A percentile compares a stretch with the other conserved stretches of the same genome.
Conservation (phyloP, 2,329 filamentous ascomycete genomes). For the Clarireedia paspali region DNA sequence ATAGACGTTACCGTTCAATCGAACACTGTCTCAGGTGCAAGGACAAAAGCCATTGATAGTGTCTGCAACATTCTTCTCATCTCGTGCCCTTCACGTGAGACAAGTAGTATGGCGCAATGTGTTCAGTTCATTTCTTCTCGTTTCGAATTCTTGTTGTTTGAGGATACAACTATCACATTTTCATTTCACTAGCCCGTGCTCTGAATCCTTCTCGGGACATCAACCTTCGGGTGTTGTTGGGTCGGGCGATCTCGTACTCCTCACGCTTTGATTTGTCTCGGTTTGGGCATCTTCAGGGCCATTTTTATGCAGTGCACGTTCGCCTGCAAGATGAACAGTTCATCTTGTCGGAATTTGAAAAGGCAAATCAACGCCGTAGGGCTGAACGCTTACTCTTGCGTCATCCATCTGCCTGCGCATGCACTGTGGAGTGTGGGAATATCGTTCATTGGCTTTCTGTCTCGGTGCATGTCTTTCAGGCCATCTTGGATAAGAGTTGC, state of each 20-base stretch:
- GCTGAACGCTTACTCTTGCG: not conserved
- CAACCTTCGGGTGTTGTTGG: not conserved
- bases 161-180: not conserved
- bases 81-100: not conserved
- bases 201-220: not conserved
- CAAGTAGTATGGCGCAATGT: not conserved
- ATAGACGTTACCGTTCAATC: too few relatives aligned
- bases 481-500: too few relatives aligned
- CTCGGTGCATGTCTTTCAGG: too few relatives aligned
- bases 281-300: not conserved
- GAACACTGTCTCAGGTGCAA: too few relatives aligned
- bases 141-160: not conserved
- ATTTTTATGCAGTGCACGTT: not conserved
- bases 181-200: not conserved
- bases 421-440: too few relatives aligned
- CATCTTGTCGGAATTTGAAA: not conserved
- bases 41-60: not conserved
- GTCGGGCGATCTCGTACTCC: not conserved
- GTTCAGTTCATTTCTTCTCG: not conserved
- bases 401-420: too few relatives aligned
- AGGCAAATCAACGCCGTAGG: not conserved
- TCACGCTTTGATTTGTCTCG: not conserved
- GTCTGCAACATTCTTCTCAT: not conserved
- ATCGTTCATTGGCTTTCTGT: too few relatives aligned
- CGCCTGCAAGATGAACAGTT: not conserved